Base-by-base conservation (phyloP, 768 basidiomycete genomes). In the Gloeopeniophorella convolvens region DNA sequence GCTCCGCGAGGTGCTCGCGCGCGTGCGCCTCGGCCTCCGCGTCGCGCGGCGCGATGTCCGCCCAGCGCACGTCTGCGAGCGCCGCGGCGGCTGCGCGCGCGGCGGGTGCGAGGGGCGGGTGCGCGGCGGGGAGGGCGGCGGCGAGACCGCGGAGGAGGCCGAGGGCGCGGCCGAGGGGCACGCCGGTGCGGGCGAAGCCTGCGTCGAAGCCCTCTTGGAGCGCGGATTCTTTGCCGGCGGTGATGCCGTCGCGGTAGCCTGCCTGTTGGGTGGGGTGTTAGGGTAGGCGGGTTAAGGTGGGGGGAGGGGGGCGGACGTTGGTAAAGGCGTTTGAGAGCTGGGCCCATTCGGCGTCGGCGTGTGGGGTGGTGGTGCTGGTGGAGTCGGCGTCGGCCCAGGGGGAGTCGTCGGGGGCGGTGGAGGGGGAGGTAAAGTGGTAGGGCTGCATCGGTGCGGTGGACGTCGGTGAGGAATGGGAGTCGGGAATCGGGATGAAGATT, bases 201-300 rank as follows among this genome's bases (percentile, higher is more conserved):
- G 74, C 70, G 66, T 99, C 90, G 61, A 99, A 98, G 0, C 95
- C 95, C 55, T 82, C 72, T 61, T 99, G 95, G 2, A 97, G 73
- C 2, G 82, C 83, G 0, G 77, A 72, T 63, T 94, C 86, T 65
- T 97, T 98, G 3, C 95, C 95, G 4, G 85, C 82, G 0, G 83
- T 87, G 59, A 98, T 95, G 5, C 95, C 95, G 68, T 97, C 94
- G n/a, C 95, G 81, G 62, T 97, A 97, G 2, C 95, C 95, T 15
- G 81, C 81, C 95, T 96, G 59, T 33, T 16, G 10, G 42, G 43
- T 31, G 21, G 12, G 36, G 45, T n/a, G n/a, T n/a, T n/a, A n/a
- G n/a, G n/a, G n/a, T n/a, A n/a, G n/a, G n/a, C n/a, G n/a, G n/a
- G n/a, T n/a, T n/a, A n/a, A n/a, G n/a, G n/a, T n/a, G n/a, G n/a